Percentiles rank a stretch among this genome's conserved stretches.
phyloP scores from a whole-genome alignment of 2,329 filamentous ascomycete species.

The Cordyceps tenuipes region DNA sequence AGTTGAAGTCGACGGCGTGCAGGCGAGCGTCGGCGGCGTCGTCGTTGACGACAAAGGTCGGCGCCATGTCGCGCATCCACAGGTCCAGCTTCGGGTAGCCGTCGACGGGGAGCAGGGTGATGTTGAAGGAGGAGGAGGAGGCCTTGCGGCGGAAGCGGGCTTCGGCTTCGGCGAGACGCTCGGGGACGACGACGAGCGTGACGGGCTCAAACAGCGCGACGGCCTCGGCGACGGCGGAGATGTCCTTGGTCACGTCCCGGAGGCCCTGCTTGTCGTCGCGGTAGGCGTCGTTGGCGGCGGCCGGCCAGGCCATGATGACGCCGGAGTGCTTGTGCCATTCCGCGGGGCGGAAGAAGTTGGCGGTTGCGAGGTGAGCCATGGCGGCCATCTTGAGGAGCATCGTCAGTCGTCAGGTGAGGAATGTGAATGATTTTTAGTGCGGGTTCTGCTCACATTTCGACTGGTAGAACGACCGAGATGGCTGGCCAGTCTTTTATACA shows the following conservation, averaged over 20 bases:
- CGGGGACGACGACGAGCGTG: constrained; percentile 15
- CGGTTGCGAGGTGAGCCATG: background rate
- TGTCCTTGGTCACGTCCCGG: constrained; percentile 16
- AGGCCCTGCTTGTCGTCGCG: constrained; percentile 7
- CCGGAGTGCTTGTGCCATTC: constrained; percentile 10
- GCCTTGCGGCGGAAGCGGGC: background rate
- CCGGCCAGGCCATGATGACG: constrained; percentile 11
- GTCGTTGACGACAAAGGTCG: constrained; percentile 16
- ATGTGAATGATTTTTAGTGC: background rate
- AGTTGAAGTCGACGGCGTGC: constrained; percentile 19
- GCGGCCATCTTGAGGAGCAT: background rate
- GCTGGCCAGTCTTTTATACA: background rate
- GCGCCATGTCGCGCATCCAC: constrained; percentile 23
- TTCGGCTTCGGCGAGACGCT: constrained; percentile 13
- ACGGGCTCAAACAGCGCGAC: constrained; percentile 21
- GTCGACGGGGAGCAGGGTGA: constrained; percentile 12
- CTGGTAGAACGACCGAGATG: background rate
- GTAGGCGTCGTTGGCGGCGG: constrained; percentile 9
- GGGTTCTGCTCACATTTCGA: background rate
- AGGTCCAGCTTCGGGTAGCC: constrained; percentile 15
- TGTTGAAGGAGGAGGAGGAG: background rate
- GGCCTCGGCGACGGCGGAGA: constrained; percentile 19
- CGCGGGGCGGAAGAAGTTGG: constrained; percentile 2
- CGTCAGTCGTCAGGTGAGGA: background rate
- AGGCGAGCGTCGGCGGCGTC: background rate